Evolutionary conservation across 2,329 filamentous ascomycete genomes (phyloP).

Genomic region (Aspergillus japonicus): DNA sequence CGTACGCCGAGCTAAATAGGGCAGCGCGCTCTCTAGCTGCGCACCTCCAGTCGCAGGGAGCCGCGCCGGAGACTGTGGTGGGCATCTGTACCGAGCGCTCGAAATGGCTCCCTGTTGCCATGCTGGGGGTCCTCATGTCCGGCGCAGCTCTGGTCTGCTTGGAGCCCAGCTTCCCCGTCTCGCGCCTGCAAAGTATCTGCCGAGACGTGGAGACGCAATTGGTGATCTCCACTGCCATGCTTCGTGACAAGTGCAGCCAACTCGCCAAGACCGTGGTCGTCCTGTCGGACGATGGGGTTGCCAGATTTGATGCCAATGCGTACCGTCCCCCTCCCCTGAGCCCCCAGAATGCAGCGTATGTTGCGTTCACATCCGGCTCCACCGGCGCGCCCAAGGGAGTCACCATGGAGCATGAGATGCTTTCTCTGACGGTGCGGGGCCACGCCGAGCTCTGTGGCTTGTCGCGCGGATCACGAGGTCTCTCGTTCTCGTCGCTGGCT

Average conservation of each 20-base stretch:
- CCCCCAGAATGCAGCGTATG: neutral
- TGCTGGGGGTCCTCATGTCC: constrained; percentile 25
- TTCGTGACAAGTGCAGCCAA: too few species aligned
- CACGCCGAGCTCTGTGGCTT: neutral
- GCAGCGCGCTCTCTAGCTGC: neutral
- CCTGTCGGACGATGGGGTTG: constrained; percentile 2
- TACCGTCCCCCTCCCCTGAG: too few species aligned
- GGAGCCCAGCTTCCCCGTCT: constrained; percentile 29
- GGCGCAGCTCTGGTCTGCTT: constrained; percentile 29
- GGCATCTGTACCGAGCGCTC: constrained; percentile 5
- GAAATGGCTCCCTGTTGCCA: constrained; percentile 6
- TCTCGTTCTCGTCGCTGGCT: constrained; percentile 7
- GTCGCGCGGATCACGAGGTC: neutral
- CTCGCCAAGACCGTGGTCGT: too few species aligned
- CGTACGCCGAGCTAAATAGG: too few species aligned
- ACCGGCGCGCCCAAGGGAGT: constrained; percentile 15
- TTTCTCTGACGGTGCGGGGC: neutral
- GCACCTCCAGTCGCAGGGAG: neutral
- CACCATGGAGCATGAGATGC: neutral
- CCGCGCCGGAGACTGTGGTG: neutral
- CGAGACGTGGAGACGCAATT: constrained; percentile 10
- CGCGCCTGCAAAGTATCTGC: constrained; percentile 33
- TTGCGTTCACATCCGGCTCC: constrained; percentile 17
- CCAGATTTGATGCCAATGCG: constrained; percentile 5
- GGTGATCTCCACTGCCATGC: too few species aligned